Conservation (phyloP, 2,329 filamentous ascomycete species). For the Colletotrichum noveboracense region DNA sequence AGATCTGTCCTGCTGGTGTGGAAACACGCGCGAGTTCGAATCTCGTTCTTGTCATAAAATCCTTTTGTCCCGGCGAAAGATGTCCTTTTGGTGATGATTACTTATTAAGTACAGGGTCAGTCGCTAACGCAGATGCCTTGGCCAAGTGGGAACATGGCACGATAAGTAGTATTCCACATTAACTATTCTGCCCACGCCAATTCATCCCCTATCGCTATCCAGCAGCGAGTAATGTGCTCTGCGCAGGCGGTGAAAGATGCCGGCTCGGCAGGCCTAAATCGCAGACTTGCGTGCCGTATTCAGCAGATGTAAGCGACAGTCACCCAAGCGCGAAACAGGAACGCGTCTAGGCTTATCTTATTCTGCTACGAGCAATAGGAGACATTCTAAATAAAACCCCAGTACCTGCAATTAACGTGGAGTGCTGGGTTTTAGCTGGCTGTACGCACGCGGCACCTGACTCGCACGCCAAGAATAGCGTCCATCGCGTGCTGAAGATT, state of each 20-base stretch:
- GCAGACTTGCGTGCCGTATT: not conserved
- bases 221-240: not conserved
- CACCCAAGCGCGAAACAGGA: not conserved
- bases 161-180: not conserved
- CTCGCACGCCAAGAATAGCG: not conserved
- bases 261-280: not conserved
- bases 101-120: not conserved
- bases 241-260: not conserved
- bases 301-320: not conserved
- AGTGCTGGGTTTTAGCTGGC: not conserved
- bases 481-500: not conserved
- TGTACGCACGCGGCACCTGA: not conserved
- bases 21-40: slow-evolving; percentile 18
- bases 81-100: not conserved
- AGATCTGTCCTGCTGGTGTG: not conserved
- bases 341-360: not conserved
- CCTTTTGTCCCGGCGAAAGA: not conserved
- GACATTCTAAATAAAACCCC: not conserved
- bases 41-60: slow-evolving; percentile 8
- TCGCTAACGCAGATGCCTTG: not conserved
- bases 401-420: not conserved
- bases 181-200: not conserved
- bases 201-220: not conserved
- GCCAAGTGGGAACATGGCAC: not conserved
- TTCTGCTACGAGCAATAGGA: not conserved